phyloP scores from a whole-genome alignment of 495 filamentous ascomycete species.

The Hyaloscypha finlandica region DNA sequence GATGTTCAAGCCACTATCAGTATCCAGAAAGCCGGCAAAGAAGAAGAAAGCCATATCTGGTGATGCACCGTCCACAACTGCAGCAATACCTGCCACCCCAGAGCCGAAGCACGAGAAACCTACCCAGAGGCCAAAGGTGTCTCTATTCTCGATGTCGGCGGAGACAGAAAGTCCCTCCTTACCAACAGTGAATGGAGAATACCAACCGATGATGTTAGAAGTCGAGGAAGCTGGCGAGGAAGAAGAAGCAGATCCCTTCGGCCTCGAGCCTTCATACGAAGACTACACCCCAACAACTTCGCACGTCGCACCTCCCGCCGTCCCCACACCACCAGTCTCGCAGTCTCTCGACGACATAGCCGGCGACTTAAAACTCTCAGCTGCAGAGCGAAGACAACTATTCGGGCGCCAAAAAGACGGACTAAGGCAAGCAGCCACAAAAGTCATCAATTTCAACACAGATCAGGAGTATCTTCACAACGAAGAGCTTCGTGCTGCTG shows the following conservation, averaged over 20 bases:
- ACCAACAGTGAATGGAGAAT: constrained; percentile 33
- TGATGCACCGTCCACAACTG: constrained; percentile 9
- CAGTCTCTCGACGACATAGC: constrained; percentile 67
- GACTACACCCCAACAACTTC: constrained; percentile 28
- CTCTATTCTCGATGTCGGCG: constrained; percentile 60
- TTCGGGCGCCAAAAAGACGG: constrained; percentile 64
- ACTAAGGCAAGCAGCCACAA: constrained; percentile 34
- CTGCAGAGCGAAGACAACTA: constrained; percentile 72
- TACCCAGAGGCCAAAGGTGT: constrained; percentile 52
- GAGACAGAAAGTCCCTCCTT: constrained; percentile 30
- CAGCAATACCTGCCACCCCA: constrained; percentile 9
- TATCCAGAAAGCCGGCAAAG: constrained; percentile 68
- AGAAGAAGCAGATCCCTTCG: background rate
- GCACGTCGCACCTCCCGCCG: constrained; percentile 20
- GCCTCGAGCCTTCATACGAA: constrained; percentile 26
- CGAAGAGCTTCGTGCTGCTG: constrained; percentile 67
- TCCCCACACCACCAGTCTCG: constrained; percentile 29
- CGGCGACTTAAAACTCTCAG: constrained; percentile 71
- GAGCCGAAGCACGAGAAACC: constrained; percentile 25
- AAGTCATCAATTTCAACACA: constrained; percentile 79
- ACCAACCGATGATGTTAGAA: constrained; percentile 54
- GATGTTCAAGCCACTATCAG: constrained; percentile 88
- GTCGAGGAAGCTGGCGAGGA: constrained; percentile 24
- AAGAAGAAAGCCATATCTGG: constrained; percentile 47
- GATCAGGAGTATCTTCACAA: constrained; percentile 84